phyloP scores from a whole-genome alignment of 345 rosid species.

The Erodium maritimum region DNA sequence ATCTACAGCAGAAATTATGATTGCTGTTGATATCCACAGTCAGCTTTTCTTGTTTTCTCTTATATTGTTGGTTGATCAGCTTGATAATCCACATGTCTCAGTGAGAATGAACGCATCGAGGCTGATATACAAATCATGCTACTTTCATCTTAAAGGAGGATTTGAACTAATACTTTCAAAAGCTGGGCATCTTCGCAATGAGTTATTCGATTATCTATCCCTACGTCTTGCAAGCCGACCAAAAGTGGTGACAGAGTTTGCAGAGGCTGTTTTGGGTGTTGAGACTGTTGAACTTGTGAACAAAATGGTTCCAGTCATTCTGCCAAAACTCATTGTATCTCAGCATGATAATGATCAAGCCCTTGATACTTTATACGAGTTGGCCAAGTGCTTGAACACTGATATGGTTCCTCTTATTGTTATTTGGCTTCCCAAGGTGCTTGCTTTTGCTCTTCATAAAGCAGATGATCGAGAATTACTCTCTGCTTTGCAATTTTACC shows the following conservation, averaged over 20 bases:
- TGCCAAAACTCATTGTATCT: conserved; percentile 86
- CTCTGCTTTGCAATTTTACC: conserved; percentile 73
- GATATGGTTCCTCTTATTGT: conserved; percentile 67
- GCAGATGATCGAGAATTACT: conserved; percentile 47
- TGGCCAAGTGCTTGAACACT: conserved; percentile 61
- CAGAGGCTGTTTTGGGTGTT: conserved; percentile 77
- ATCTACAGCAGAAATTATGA: conserved; percentile 64
- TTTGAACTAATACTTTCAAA: conserved; percentile 45
- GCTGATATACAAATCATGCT: conserved; percentile 59
- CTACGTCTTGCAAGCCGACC: conserved; percentile 52
- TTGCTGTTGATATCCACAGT: conserved; percentile 49
- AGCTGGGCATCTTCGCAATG: conserved; percentile 43
- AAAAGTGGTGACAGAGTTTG: conserved; percentile 66
- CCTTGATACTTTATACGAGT: conserved; percentile 40
- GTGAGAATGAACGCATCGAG: conserved; percentile 64
- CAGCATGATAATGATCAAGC: conserved; percentile 57
- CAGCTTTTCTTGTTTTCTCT: conserved; percentile 56
- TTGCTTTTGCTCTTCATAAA: conserved; percentile 78
- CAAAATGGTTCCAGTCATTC: conserved; percentile 74
- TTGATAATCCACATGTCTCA: conserved; percentile 55
- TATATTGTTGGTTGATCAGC: conserved; percentile 73
- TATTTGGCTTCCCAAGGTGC: conserved; percentile 87
- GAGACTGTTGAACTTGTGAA: conserved; percentile 56
- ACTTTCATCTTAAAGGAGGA: conserved; percentile 71
- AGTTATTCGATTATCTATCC: conserved; percentile 57